phyloP scores from a whole-genome alignment of 2,329 filamentous ascomycete species.

The Neofusicoccum kwambonambiense region DNA sequence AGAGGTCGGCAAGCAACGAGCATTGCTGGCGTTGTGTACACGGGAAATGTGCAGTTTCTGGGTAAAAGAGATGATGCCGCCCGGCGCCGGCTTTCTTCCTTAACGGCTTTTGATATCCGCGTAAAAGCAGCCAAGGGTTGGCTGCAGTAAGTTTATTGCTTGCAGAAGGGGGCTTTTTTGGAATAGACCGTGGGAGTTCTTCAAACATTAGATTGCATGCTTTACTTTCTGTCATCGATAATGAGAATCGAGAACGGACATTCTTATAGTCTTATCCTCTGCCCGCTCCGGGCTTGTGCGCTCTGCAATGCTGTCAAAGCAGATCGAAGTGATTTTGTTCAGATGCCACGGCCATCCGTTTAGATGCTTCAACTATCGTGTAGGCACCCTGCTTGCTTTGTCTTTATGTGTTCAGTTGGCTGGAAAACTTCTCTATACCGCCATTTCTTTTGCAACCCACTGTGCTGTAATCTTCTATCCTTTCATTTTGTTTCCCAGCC shows the following conservation, averaged over 20 bases:
- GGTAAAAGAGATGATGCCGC: slow-evolving; percentile 3
- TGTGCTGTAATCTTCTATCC: too few species aligned
- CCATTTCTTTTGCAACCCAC: too few species aligned
- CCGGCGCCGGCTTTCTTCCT: slow-evolving; percentile 14
- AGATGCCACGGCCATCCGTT: neutral
- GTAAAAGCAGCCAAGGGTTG: neutral
- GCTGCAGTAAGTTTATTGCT: neutral
- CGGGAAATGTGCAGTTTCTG: neutral
- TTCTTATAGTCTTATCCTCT: neutral
- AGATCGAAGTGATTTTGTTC: neutral
- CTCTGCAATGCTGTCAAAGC: too few species aligned
- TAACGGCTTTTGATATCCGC: slow-evolving; percentile 7
- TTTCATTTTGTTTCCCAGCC: too few species aligned
- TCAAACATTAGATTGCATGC: slow-evolving; percentile 13
- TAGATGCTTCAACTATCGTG: too few species aligned
- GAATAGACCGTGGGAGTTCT: slow-evolving; percentile 5
- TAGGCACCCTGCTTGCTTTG: too few species aligned
- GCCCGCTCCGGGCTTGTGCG: too few species aligned
- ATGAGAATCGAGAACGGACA: neutral
- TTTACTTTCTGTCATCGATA: neutral
- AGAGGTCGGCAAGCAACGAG: slow-evolving; percentile 13
- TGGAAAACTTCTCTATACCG: too few species aligned
- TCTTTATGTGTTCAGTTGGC: too few species aligned
- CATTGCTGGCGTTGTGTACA: slow-evolving; percentile 13
- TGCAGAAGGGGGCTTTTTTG: neutral